Evolutionary conservation across 768 basidiomycete genomes (phyloP).

Genomic region (Russula virescens): DNA sequence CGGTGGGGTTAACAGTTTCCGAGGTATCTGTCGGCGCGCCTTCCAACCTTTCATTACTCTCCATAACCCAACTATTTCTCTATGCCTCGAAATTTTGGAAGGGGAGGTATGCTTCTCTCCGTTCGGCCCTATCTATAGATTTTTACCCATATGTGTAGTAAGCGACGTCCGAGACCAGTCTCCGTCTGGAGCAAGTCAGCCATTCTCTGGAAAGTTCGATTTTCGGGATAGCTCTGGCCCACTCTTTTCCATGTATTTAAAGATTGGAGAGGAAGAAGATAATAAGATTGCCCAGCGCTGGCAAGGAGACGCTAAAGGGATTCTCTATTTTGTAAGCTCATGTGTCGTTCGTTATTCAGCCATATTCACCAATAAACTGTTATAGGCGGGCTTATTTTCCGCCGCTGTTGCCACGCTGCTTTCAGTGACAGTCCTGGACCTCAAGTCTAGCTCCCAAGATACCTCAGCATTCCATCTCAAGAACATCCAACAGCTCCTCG

Average conservation of each 20-base stretch:
- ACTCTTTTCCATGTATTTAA: slow-evolving; percentile 12
- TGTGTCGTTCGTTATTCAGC: neutral
- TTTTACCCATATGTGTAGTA: too few relatives aligned
- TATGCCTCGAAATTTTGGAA: too few relatives aligned
- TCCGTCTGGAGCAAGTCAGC: neutral
- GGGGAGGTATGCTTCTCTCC: too few relatives aligned
- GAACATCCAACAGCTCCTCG: neutral
- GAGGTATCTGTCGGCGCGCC: too few relatives aligned
- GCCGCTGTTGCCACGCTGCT: slow-evolving; percentile 19
- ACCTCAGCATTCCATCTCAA: neutral
- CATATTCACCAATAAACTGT: neutral
- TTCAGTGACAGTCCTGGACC: slow-evolving; percentile 3
- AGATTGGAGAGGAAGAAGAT: slow-evolving; percentile 14
- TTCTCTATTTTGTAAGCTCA: slow-evolving; percentile 20
- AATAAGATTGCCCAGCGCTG: slow-evolving; percentile 17
- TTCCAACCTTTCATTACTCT: too few relatives aligned
- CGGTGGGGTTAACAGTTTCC: too few relatives aligned
- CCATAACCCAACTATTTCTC: too few relatives aligned
- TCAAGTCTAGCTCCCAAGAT: slow-evolving; percentile 2
- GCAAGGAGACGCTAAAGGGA: slow-evolving; percentile 20
- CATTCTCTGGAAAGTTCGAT: neutral
- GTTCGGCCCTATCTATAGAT: too few relatives aligned
- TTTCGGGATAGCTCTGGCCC: slow-evolving; percentile 1
- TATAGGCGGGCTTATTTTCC: slow-evolving; percentile 22
- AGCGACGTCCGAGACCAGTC: too few relatives aligned